A percentile compares a stretch with the other conserved stretches of the same genome.
Evolutionary conservation across 192 early-diverging fungal genomes (phyloP).

Genomic region (Geranomyces variabilis): DNA sequence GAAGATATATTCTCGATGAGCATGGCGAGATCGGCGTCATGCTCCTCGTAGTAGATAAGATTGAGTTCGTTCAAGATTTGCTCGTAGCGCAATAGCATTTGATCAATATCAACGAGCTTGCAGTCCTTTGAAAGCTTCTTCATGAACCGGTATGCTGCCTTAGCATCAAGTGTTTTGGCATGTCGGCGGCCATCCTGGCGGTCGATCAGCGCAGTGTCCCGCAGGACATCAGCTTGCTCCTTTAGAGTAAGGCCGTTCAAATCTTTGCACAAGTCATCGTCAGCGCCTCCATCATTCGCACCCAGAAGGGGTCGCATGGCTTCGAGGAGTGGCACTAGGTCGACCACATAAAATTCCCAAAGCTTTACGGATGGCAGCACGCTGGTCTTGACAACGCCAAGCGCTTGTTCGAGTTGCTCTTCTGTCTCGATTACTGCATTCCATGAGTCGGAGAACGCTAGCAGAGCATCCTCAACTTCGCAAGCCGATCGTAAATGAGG

Average conservation of each 20-base stretch:
- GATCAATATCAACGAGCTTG: slow-evolving; percentile 36
- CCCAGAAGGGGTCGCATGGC: slow-evolving; percentile 26
- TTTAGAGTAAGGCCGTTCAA: slow-evolving; percentile 23
- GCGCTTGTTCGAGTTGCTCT: slow-evolving; percentile 66
- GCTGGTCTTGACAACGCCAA: slow-evolving; percentile 51
- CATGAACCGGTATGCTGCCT: slow-evolving; percentile 56
- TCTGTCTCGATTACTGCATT: slow-evolving; percentile 57
- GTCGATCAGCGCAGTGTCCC: slow-evolving; percentile 30
- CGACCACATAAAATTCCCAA: slow-evolving; percentile 89
- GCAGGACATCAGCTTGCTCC: slow-evolving; percentile 38
- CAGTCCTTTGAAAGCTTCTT: slow-evolving; percentile 21
- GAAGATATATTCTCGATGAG: slow-evolving; percentile 76
- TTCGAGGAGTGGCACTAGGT: slow-evolving; percentile 28
- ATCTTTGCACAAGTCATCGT: background rate
- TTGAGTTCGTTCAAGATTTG: slow-evolving; percentile 86
- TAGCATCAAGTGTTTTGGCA: slow-evolving; percentile 57
- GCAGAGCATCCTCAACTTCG: slow-evolving; percentile 88
- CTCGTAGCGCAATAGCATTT: slow-evolving; percentile 54
- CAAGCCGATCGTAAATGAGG: slow-evolving; percentile 92
- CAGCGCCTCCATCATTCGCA: background rate
- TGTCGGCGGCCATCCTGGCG: slow-evolving; percentile 55
- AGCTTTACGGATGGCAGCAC: slow-evolving; percentile 57
- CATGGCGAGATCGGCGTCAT: slow-evolving; percentile 74
- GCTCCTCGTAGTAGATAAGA: slow-evolving; percentile 79
- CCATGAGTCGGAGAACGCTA: slow-evolving; percentile 49